phyloP scores from a whole-genome alignment of 768 basidiomycete genomes.

The Lactarius sp. region DNA sequence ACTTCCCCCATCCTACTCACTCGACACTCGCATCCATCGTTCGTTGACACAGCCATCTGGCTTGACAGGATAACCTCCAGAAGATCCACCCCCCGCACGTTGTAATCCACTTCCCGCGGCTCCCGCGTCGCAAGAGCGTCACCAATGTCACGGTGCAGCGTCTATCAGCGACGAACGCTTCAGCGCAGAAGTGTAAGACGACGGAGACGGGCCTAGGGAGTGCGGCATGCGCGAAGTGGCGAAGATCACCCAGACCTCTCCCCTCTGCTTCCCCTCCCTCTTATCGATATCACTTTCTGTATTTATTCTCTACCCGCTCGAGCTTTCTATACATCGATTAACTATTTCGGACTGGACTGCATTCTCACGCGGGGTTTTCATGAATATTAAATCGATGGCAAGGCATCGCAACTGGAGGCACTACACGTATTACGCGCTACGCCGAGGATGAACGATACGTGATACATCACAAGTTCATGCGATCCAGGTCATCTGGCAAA shows the following conservation, averaged over 20 bases:
- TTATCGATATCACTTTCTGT: constrained; percentile 1
- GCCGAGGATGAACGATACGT: constrained; percentile 10
- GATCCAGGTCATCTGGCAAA: not conserved
- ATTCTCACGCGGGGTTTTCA: not conserved
- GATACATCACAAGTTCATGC: constrained; percentile 13
- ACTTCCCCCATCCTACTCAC: constrained; percentile 1
- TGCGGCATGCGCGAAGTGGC: constrained; percentile 14
- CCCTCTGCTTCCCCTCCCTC: not conserved
- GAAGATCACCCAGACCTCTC: constrained; percentile 11
- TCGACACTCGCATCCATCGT: not conserved
- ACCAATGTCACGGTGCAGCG: constrained; percentile 11
- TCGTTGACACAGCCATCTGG: too few relatives aligned
- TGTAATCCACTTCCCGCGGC: not conserved
- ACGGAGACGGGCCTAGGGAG: not conserved
- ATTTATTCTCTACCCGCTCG: not conserved
- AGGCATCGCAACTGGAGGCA: not conserved
- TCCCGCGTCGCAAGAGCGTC: constrained; percentile 13
- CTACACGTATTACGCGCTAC: not conserved
- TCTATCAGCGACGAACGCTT: constrained; percentile 4
- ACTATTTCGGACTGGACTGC: not conserved
- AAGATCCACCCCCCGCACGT: constrained; percentile 25
- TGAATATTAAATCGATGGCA: not conserved
- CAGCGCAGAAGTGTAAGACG: constrained; percentile 16
- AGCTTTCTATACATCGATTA: not conserved
- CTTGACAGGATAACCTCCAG: constrained; percentile 39